These are phyloP conservation scores for Ormosia semicastrata DNA, from an alignment of 306 rosid species.

Conservation along the genomic window DNA sequence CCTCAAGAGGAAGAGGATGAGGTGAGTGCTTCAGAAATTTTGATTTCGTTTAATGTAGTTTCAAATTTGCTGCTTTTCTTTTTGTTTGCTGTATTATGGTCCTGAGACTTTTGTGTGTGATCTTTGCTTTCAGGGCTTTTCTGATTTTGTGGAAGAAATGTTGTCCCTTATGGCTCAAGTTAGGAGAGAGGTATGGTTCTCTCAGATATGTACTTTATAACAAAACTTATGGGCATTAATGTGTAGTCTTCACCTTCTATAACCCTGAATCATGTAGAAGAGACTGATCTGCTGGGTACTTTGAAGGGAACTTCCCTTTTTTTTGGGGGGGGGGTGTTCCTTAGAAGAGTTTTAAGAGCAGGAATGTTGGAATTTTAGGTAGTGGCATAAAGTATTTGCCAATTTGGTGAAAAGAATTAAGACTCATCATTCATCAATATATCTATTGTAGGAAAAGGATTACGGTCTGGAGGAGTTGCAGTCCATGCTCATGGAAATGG, in stretches of 20 bases:
- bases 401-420: background rate
- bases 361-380: no score
- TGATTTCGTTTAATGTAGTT: background rate
- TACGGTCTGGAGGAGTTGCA: slow-evolving; percentile 64
- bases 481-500: slow-evolving; percentile 68
- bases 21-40: slow-evolving; percentile 32
- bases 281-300: no score
- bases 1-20: slow-evolving; percentile 68
- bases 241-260: background rate
- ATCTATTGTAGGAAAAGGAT: slow-evolving; percentile 35
- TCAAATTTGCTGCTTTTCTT: background rate
- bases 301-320: no score
- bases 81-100: background rate
- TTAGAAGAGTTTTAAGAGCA: no score
- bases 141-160: slow-evolving; percentile 77
- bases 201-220: background rate
- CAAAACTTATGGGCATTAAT: background rate
- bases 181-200: slow-evolving; percentile 61
- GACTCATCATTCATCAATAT: background rate
- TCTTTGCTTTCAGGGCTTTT: slow-evolving; percentile 48
- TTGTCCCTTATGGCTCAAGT: slow-evolving; percentile 63
- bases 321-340: no score
- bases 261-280: background rate
- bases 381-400: background rate
- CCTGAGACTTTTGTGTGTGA: background rate